A percentile compares a stretch with the other conserved stretches of the same genome.
These are phyloP conservation scores for Zangia roseola DNA, from an alignment of 768 basidiomycete genomes.

Conservation along the genomic window DNA sequence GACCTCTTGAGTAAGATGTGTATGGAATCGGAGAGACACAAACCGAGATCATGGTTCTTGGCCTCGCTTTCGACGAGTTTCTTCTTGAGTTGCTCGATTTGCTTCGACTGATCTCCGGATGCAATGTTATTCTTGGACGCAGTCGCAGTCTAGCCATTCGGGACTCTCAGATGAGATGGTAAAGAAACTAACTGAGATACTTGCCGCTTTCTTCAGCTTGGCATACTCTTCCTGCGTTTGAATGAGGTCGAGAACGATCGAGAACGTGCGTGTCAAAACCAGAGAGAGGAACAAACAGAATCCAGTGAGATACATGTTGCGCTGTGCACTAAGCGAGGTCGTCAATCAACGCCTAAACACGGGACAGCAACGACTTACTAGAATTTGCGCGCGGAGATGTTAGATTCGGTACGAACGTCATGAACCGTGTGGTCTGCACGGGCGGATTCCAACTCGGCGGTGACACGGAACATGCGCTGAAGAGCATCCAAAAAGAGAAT, in stretches of 20 bases:
- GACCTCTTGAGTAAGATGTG: background rate
- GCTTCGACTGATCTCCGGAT: slow-evolving; percentile 27
- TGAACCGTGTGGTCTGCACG: slow-evolving; percentile 51
- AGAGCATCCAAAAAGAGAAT: slow-evolving; percentile 90
- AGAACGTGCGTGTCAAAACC: slow-evolving; percentile 89
- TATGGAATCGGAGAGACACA: slow-evolving; percentile 12
- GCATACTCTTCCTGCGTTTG: slow-evolving; percentile 86
- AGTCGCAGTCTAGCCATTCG: slow-evolving; percentile 31
- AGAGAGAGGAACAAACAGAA: slow-evolving; percentile 96
- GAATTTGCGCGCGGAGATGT: slow-evolving; percentile 89
- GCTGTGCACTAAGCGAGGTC: slow-evolving; percentile 57
- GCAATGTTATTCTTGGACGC: slow-evolving; percentile 29
- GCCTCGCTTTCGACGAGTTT: slow-evolving; percentile 57
- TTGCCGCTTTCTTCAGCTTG: slow-evolving; percentile 67
- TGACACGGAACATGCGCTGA: slow-evolving; percentile 86
- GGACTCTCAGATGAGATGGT: background rate
- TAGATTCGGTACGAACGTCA: slow-evolving; percentile 80
- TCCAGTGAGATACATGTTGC: slow-evolving; percentile 90
- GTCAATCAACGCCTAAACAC: background rate
- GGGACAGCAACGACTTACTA: slow-evolving; percentile 51
- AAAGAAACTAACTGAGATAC: background rate
- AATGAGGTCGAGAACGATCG: slow-evolving; percentile 88
- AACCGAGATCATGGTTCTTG: slow-evolving; percentile 67
- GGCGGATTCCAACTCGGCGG: slow-evolving; percentile 67
- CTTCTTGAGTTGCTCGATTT: slow-evolving; percentile 68